phyloP scores from a whole-genome alignment of 495 filamentous ascomycete genomes.

The Xylaria venustula region DNA sequence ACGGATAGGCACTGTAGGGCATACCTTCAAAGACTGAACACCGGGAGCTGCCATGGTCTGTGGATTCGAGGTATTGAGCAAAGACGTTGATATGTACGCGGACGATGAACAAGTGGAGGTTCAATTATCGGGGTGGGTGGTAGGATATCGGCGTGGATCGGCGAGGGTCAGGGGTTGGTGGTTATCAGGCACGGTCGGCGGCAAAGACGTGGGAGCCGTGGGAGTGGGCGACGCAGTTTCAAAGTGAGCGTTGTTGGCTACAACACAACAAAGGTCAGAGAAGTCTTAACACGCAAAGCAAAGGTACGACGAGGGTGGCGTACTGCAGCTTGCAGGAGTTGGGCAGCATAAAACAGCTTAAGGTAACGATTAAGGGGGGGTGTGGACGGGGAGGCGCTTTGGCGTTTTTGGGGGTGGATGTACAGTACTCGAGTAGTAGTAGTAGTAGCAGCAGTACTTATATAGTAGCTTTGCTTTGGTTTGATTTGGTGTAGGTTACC shows the following conservation, averaged over 20 bases:
- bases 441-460: no score
- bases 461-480: no score
- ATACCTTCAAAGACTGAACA: slow-evolving; percentile 59
- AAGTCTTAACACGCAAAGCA: slow-evolving; percentile 35
- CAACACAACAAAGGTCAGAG: slow-evolving; percentile 38
- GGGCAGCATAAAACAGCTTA: slow-evolving; percentile 15
- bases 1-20: background rate
- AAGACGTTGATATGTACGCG: slow-evolving; percentile 10
- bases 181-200: slow-evolving; percentile 1
- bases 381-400: slow-evolving; percentile 3
- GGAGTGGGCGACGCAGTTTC: slow-evolving; percentile 5
- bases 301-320: slow-evolving; percentile 36
- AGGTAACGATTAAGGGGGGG: slow-evolving; percentile 6
- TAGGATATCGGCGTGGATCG: slow-evolving; percentile 10
- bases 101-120: background rate
- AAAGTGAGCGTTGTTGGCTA: slow-evolving; percentile 23
- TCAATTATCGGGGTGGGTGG: slow-evolving; percentile 1
- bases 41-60: slow-evolving; percentile 52
- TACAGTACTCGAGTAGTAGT: background rate
- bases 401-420: slow-evolving; percentile 2
- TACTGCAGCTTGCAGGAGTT: slow-evolving; percentile 40
- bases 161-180: slow-evolving; percentile 10
- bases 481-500: background rate
- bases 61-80: slow-evolving; percentile 12
- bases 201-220: slow-evolving; percentile 9